Base-by-base conservation (phyloP, 805 yeast genomes). In the Tetrapisispora pingtungensis region DNA sequence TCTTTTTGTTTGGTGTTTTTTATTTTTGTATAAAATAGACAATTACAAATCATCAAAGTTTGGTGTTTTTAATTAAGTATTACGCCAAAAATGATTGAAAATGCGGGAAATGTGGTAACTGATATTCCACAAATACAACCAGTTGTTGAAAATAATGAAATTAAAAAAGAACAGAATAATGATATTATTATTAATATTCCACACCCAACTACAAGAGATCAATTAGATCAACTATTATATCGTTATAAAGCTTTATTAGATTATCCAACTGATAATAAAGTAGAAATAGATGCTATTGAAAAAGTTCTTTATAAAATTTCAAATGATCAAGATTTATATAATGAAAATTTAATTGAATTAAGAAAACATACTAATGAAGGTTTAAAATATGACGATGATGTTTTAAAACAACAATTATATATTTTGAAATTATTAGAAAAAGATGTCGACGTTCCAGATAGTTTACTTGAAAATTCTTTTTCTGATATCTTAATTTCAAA, bases 371-470 rank as follows among this genome's bases (percentile, higher is more conserved):
- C 47, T 37, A 40, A 45, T 20, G 40, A 53, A 19, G 53, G 47
- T 17, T 56, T 60, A 41, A 47, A 56, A 5, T 68, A 77, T 33
- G 77, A 80, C 52, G 49, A 64, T 6, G 69, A 64, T 2, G 54
- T 78, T 14, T 62, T 84, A 41, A 64, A 70, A 36, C 72, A 75
- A 46, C 94, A 84, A 58, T 58, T 84, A 18, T 61, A 76, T 15
- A 81, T 81, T 0, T 70, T 83, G 42, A 84, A 83, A 55, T 56
- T 82, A 15, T 61, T 84, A 34, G 74, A 86, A 2, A 76, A 71
- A 51, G 86, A 83, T 58, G 51, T 80, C 46, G 84, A 80, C 55
- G 61, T 84, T 39, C 87, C 90, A 0, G 71, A 68, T 28, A 54
- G 66, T 4, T 56, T 81, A 17, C 77, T 77, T 50, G 68, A 66